Base-by-base conservation (phyloP, 2,329 filamentous ascomycete genomes). In the Clarireedia homoeocarpa region DNA sequence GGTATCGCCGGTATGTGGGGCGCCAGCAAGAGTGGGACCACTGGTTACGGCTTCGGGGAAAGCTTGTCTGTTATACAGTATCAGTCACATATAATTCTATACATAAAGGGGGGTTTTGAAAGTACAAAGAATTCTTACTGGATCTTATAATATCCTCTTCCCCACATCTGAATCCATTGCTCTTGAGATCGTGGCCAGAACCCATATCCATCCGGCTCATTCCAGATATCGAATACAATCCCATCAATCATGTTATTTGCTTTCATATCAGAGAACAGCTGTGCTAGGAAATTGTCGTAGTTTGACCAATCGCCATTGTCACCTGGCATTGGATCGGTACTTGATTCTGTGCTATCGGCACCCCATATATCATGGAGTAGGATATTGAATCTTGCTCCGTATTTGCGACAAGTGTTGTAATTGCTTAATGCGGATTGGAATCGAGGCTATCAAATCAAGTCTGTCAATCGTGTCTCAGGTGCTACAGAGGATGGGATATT, bases 321-420 rank as follows among this genome's bases (percentile, higher is more conserved):
- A 3, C 78, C 77, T 1, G 77, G 78, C 51, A 71, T 78, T 0
- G 61, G 59, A 26, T 69, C 66, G 0, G 68, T 65, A 1, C 69
- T 69, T 1, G 67, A 64, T 26, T 74, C 72, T 5, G 68, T 64
- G n/a, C 72, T 71, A 60, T 79, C 75, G 0, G 75, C 72, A 6
- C 76, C 76, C 75, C 75, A 79, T 4, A 75, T 58, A 51, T 77
- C 75, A 54, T 75, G 74, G 0, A 72, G 68, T 0, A 78, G 66
- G n/a, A 77, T 63, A 48, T 76, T 75, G 45, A 78, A 78, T 5
- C 66, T 61, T 4, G 70, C 76, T 5, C 69, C 71, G 24, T 75
- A 71, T 46, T 75, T 70, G 40, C 72, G 69, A 1, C 72, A 67
- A 1, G 73, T 75, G 2, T 65, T 56, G 61, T 78, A 79, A 57